Percentiles rank a stretch among this genome's conserved stretches.
Evolutionary conservation across 148 eudicot genomes (phyloP).

Genomic region (Tetragonia tetragonoides): DNA sequence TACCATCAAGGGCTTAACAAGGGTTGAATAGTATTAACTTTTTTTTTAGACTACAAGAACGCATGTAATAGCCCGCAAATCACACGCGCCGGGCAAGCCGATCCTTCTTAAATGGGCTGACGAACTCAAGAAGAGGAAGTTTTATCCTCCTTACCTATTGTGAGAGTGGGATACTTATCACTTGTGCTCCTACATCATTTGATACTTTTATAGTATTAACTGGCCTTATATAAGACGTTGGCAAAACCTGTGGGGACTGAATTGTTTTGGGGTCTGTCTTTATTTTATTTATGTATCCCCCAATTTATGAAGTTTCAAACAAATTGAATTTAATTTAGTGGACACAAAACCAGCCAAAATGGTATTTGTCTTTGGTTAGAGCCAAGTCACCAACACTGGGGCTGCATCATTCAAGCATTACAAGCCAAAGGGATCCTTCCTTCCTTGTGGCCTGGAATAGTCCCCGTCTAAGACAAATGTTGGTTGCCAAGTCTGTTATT

Average conservation of each 20-base stretch:
- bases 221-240: neutral
- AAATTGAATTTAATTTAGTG: neutral
- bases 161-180: neutral
- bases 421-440: neutral
- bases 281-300: neutral
- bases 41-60: no score
- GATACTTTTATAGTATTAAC: no score
- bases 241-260: constrained; percentile 11
- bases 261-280: constrained; percentile 5
- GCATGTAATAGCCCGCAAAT: no score
- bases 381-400: neutral
- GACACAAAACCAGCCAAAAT: constrained; percentile 14
- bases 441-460: constrained; percentile 12
- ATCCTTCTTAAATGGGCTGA: no score
- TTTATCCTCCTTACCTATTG: no score
- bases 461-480: neutral
- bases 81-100: no score
- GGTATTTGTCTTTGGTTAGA: neutral
- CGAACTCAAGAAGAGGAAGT: no score
- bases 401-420: neutral
- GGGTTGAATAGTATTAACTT: no score
- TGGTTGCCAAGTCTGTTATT: neutral
- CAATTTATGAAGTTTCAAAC: neutral
- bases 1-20: no score
- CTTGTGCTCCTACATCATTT: no score